phyloP scores from a whole-genome alignment of 2,329 filamentous ascomycete species.

The Colletotrichum magnum region DNA sequence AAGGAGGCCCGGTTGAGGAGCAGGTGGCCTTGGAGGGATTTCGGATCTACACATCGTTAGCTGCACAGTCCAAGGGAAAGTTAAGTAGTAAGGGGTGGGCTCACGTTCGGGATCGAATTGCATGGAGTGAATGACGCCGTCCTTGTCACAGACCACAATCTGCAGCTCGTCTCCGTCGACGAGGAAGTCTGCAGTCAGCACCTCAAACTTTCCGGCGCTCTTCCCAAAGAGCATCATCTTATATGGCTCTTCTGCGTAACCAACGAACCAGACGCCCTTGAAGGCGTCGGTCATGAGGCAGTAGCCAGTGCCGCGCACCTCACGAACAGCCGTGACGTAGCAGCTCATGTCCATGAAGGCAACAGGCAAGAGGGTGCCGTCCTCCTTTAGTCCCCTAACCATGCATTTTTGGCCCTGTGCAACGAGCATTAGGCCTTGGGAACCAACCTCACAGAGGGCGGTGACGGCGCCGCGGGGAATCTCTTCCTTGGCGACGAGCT shows the following conservation, averaged over 20 bases:
- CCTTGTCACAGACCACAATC: conserved; percentile 85
- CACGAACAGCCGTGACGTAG: conserved; percentile 89
- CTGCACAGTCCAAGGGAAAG: conserved; percentile 40
- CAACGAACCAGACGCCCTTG: conserved; percentile 96
- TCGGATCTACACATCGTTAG: conserved; percentile 76
- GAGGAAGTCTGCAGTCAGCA: conserved; percentile 87
- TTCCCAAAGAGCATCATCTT: conserved; percentile 95
- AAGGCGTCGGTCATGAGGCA: conserved; percentile 90
- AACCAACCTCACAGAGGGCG: conserved; percentile 85
- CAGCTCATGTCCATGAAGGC: conserved; percentile 99
- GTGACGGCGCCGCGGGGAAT: conserved; percentile 94
- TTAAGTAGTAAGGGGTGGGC: conserved; percentile 50
- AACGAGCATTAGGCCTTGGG: conserved; percentile 88
- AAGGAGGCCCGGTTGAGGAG: conserved; percentile 91
- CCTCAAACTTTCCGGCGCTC: conserved; percentile 81
- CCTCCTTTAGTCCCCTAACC: conserved; percentile 95
- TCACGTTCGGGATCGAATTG: conserved; percentile 96
- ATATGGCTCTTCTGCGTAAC: conserved; percentile 97
- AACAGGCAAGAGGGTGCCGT: conserved; percentile 91
- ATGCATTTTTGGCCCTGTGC: conserved; percentile 98
- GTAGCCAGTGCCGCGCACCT: conserved; percentile 85
- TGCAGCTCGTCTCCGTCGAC: conserved; percentile 87
- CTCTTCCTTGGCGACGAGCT: conserved; percentile 89
- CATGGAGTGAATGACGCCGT: conserved; percentile 88
- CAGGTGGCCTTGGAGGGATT: conserved; percentile 89